A percentile compares a stretch with the other conserved stretches of the same genome.
Conservation (phyloP, 495 filamentous ascomycete species). For the Achaetomiella virescens region DNA sequence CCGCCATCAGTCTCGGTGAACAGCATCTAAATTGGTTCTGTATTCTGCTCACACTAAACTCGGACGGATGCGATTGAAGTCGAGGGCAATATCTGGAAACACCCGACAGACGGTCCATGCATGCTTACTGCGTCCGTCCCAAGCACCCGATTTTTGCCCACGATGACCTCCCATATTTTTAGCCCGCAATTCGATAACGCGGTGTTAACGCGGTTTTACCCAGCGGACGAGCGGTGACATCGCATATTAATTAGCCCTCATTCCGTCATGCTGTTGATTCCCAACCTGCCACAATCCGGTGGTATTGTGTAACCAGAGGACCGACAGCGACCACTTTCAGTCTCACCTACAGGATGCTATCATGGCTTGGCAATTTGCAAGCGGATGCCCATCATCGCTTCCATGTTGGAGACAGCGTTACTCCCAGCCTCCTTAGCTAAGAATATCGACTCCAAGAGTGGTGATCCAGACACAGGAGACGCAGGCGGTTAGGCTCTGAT, state of each 20-base stretch:
- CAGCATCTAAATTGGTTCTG: not conserved
- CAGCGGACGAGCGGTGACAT: not conserved
- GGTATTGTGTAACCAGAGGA: not conserved
- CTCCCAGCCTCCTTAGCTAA: not conserved
- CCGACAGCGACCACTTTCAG: not conserved
- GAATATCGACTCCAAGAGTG: constrained; percentile 1
- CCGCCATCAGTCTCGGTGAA: constrained; percentile 12
- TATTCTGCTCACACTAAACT: not conserved
- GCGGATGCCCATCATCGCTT: constrained; percentile 1
- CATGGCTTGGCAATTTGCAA: constrained; percentile 8
- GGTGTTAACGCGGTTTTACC: not conserved
- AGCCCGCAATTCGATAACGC: constrained; percentile 6
- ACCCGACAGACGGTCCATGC: not conserved
- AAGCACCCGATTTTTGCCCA: constrained; percentile 12
- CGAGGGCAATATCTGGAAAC: constrained; percentile 5
- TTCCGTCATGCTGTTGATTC: not conserved
- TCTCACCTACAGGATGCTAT: not conserved
- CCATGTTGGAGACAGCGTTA: not conserved
- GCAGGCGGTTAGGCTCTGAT: not conserved
- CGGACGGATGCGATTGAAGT: not conserved
- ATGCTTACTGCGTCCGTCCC: constrained; percentile 6
- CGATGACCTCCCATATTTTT: constrained; percentile 11
- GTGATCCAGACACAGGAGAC: not conserved
- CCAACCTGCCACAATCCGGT: not conserved
- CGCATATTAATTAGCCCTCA: constrained; percentile 4